Evolutionary conservation across 371 early-diverging fungal genomes (phyloP), one percentile per base, ranked within the genome.

Genomic region (Nosema muscidifuracis): DNA sequence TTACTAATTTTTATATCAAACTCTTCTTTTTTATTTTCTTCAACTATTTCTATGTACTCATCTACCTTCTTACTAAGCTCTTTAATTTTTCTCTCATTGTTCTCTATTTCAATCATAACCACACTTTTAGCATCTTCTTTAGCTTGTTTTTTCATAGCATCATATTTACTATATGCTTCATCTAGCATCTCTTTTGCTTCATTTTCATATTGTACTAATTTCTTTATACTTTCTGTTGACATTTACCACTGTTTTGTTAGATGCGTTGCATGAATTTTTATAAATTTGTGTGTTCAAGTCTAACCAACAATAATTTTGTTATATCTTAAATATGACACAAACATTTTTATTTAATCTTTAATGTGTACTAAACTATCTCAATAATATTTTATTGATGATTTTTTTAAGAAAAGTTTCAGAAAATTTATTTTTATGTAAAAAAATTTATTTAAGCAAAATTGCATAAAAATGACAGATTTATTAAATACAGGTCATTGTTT

Each of bases 201-300:
- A 20, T 64, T 66, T 56, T 75, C 76, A 40, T 40, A 75, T 36
- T 70, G 64, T 9, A 75, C 57, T 50, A 75, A 67, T 40, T 62
- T 73, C 47, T 67, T 60, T 58, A 75, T 75, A 55, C 76, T 65
- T 65, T 71, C 71, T 28, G 71, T 43, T 40, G 67, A 67, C 67
- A 67, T 67, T 47, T 12, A 57, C 67, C 67, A 56, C 56, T 67
- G n/a, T 40, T 24, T 40, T 57, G 67, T 67, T 67, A 57, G 56
- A 57, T 57, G 67, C 67, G 67, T 67, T 67, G 67, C 67, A 53
- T 55, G 24, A 57, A 30, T 56, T 67, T 67, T 67, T 67, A 67
- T 67, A 67, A 57, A 56, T 33, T 40, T 44, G 22, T 43, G 67
- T 67, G 67, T 67, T 67, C 67, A 67, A 67, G 56, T 57, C 31